Conservation (phyloP, 208 protist species). For the Eutreptiella sp. region DNA sequence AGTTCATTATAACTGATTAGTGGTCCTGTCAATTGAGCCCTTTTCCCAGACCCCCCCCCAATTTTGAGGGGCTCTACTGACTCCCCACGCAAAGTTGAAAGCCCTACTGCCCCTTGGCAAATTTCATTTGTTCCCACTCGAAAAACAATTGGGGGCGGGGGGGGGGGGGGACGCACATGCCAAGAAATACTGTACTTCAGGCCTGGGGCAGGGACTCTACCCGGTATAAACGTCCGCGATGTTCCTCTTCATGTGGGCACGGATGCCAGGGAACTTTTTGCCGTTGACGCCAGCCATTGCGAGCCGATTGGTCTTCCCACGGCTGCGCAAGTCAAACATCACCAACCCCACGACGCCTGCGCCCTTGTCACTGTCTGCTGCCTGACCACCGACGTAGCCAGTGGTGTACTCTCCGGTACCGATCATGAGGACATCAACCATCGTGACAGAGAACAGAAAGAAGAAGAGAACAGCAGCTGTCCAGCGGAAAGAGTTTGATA, state of each 20-base stretch:
- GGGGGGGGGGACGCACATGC: too few species aligned
- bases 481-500: too few species aligned
- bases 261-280: slow-evolving; percentile 35
- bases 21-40: too few species aligned
- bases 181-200: too few species aligned
- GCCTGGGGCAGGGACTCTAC: too few species aligned
- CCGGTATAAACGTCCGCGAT: slow-evolving; percentile 35
- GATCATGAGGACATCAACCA: slow-evolving; percentile 28
- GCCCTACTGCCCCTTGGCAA: too few species aligned
- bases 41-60: too few species aligned
- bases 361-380: slow-evolving; percentile 36
- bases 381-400: slow-evolving; percentile 26
- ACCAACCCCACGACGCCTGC: slow-evolving; percentile 42
- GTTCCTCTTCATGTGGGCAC: slow-evolving; percentile 31
- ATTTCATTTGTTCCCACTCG: too few species aligned
- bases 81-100: too few species aligned
- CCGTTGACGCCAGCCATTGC: slow-evolving; percentile 35
- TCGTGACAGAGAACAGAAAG: slow-evolving; percentile 14
- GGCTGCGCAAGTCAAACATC: slow-evolving; percentile 37
- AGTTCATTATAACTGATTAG: too few species aligned
- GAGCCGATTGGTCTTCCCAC: slow-evolving; percentile 26
- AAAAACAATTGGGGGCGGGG: too few species aligned
- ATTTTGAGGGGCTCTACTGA: too few species aligned
- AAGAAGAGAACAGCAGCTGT: slow-evolving; percentile 12
- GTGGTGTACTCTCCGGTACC: slow-evolving; percentile 53